Evolutionary conservation across 106 monocot species (phyloP).

Genomic region (Hemerocallis citrina): DNA sequence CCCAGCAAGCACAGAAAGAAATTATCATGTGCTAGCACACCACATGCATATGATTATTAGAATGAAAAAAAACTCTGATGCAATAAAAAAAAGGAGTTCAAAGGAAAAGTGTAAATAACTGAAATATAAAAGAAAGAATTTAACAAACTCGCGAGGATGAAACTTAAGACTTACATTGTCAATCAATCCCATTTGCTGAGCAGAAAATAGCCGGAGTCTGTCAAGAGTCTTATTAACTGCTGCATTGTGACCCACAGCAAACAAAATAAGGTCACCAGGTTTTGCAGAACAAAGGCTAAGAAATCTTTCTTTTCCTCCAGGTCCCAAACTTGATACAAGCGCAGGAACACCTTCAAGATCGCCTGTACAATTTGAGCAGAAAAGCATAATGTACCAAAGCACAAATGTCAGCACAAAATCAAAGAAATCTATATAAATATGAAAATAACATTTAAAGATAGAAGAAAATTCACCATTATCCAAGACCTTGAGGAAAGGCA

Average conservation of each 20-base stretch:
- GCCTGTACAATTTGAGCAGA: conserved; percentile 38
- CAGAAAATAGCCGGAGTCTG: conserved; percentile 57
- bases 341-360: conserved; percentile 80
- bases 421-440: background rate
- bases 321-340: conserved; percentile 55
- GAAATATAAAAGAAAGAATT: conserved; percentile 2
- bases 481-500: conserved; percentile 90
- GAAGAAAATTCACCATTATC: conserved; percentile 51
- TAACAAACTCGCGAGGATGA: background rate
- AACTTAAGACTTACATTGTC: conserved; percentile 41
- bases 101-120: background rate
- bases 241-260: conserved; percentile 70
- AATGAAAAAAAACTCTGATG: no score
- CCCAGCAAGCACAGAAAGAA: no score
- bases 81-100: background rate
- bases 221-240: conserved; percentile 82
- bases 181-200: conserved; percentile 65
- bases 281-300: conserved; percentile 49
- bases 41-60: no score
- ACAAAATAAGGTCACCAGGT: conserved; percentile 77
- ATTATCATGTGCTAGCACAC: no score
- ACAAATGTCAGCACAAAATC: conserved; percentile 7
- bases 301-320: conserved; percentile 32
- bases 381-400: conserved; percentile 6
- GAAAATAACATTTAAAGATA: conserved; percentile 9